Base-by-base conservation (phyloP, 225 moss, liverwort and hornwort genomes). In the Rhytidiadelphus loreus region DNA sequence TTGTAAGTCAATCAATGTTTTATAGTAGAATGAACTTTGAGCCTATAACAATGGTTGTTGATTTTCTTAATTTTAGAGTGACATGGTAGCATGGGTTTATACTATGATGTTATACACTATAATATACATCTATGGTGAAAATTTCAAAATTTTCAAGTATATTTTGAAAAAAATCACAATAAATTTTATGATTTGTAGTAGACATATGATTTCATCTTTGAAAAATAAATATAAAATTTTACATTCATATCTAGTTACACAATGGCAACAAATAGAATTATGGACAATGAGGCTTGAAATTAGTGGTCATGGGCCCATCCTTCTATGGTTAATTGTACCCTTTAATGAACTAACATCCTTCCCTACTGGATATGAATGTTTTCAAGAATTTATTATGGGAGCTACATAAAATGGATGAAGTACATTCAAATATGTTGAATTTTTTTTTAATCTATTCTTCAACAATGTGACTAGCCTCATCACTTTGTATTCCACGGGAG, bases 301-400 rank as follows among this genome's bases (percentile, higher is more conserved):
- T 7, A 29, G 1, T 61, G 2, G 14, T 61, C 14, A 28, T 29
- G 1, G 3, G 14, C 14, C 2, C 2, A 0, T 61, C 13, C 19
- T 60, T 60, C 60, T 0, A 61, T 4, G 24, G 5, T 11, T 59
- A 59, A n/a, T 22, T n/a, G 12, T 12, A 21, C n/a, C 68, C 12
- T 68, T 68, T 12, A 68, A 3, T n/a, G 12, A 68, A 12, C 1
- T 1, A 0, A 0, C 4, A n/a, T n/a, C 20, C 1, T 2, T 0
- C 6, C 12, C 8, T n/a, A 35, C 2, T 68, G 3, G 11, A 12
- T 68, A 11, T 39, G 7, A 68, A 68, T 68, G 68, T n/a, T 22
- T n/a, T n/a, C 13, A 39, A 68, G 13, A 66, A 11, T 1, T 20
- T 37, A 37, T 11, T 37, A 11, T 0, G 0, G 0, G 11, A 66